A percentile compares a stretch with the other conserved stretches of the same genome.
phyloP scores from a whole-genome alignment of 768 basidiomycete species.

The Hygrocybe coccinea region DNA sequence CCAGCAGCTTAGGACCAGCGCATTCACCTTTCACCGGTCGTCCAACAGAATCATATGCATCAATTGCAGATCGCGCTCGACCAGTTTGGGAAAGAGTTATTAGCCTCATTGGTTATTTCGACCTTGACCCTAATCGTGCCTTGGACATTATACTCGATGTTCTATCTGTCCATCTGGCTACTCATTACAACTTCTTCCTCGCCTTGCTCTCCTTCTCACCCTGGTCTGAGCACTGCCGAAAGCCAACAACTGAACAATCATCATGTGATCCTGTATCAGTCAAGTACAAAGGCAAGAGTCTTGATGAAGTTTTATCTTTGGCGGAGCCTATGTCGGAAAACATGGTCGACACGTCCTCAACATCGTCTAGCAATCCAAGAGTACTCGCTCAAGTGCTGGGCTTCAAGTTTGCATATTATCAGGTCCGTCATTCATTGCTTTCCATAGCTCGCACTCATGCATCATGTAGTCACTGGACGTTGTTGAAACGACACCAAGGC shows the following conservation, averaged over 20 bases:
- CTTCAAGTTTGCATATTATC: slow-evolving; percentile 94
- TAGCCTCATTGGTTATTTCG: slow-evolving; percentile 91
- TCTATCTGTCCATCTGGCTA: slow-evolving; percentile 72
- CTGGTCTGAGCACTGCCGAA: slow-evolving; percentile 61
- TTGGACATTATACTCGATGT: slow-evolving; percentile 93
- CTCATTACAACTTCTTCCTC: slow-evolving; percentile 86
- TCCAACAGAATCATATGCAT: slow-evolving; percentile 53
- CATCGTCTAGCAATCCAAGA: slow-evolving; percentile 35
- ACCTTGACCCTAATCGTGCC: slow-evolving; percentile 90
- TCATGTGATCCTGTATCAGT: slow-evolving; percentile 35
- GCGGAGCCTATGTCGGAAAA: slow-evolving; percentile 40
- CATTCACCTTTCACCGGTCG: slow-evolving; percentile 65
- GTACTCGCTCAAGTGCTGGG: slow-evolving; percentile 89
- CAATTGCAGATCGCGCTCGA: slow-evolving; percentile 59
- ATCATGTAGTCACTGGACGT: slow-evolving; percentile 49
- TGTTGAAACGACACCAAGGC: slow-evolving; percentile 59
- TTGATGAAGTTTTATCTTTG: slow-evolving; percentile 62
- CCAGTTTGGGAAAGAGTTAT: slow-evolving; percentile 80
- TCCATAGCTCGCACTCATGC: slow-evolving; percentile 11
- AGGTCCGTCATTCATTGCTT: slow-evolving; percentile 48
- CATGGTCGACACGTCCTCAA: slow-evolving; percentile 9
- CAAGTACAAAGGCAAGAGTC: slow-evolving; percentile 50
- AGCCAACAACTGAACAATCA: slow-evolving; percentile 33
- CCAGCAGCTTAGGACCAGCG: slow-evolving; percentile 67
- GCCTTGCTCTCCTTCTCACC: slow-evolving; percentile 82